Evolutionary conservation across 75 land plant species (phyloP), one percentile per base, ranked within the genome.

Genomic region (Cupressus sempervirens): DNA sequence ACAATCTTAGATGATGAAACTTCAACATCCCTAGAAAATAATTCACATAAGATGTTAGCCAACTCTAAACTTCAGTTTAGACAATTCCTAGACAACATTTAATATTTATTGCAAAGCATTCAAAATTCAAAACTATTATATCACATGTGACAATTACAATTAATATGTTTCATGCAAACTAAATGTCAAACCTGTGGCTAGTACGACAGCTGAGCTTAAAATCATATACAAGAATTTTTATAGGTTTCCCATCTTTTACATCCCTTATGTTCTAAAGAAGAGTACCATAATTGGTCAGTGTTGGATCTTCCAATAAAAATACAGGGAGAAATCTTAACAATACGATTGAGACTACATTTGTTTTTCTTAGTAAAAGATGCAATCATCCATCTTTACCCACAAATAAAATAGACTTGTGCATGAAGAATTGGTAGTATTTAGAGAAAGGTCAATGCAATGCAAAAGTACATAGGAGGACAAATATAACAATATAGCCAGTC

Each of bases 261-360:
- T 84, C 85, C 46, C 54, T 67, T 23, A 89, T 87, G 50, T 89
- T 89, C 40, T 89, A 65, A 43, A 89, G 89, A 16, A 89, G 83
- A 34, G 90, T 86, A 35, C 87, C 90, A 82, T 89, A 89, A 73
- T 89, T 89, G 50, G 86, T 89, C 70, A 89, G 83, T 40, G 90
- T 54, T 16, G 90, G 90, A 84, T 89, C 90, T 88, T 88, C 68
- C 67, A 52, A 43, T 34, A 43, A 14, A 40, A 85, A 41, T 16
- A 40, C 8, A 23, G 82, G 38, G 52, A 81, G 40, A 81, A 43
- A 7, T 20, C 50, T 41, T 43, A 48, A 43, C 29, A 43, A 46
- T 41, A 36, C 38, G 82, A 26, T 14, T 50, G 53, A 26, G 41
- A 46, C 82, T 38, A 6, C 26, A 41, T 29, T 48, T 18, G 41